Evolutionary conservation across 495 filamentous ascomycete species (phyloP).

Genomic region (Tetracladium marchalianum): DNA sequence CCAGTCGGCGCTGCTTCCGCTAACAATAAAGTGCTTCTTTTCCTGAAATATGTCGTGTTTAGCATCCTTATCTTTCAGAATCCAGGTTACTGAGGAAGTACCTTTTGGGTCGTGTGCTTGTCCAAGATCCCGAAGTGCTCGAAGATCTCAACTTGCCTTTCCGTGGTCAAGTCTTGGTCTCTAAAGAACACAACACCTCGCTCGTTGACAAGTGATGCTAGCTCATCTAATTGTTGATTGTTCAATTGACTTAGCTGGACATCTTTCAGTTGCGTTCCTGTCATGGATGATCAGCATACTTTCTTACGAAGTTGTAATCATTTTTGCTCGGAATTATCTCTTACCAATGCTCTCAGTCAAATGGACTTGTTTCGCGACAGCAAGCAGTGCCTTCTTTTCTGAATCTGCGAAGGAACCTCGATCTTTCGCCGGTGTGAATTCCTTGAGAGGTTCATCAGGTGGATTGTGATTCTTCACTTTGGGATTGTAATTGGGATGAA

Average conservation of each 20-base stretch:
- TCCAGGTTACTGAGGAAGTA: slow-evolving; percentile 6
- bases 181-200: slow-evolving; percentile 41
- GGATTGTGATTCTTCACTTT: slow-evolving; percentile 37
- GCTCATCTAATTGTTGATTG: slow-evolving; percentile 31
- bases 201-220: slow-evolving; percentile 35
- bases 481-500: slow-evolving; percentile 14
- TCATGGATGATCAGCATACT: slow-evolving; percentile 5
- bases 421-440: slow-evolving; percentile 34
- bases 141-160: slow-evolving; percentile 39
- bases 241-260: slow-evolving; percentile 36
- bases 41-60: background rate
- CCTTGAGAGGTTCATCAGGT: slow-evolving; percentile 31
- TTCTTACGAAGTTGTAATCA: background rate
- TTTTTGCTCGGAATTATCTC: too few species aligned
- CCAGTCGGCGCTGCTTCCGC: slow-evolving; percentile 29
- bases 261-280: slow-evolving; percentile 32
- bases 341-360: slow-evolving; percentile 40
- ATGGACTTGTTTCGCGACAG: slow-evolving; percentile 32
- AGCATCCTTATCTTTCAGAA: slow-evolving; percentile 10
- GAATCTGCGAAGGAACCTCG: slow-evolving; percentile 41
- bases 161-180: slow-evolving; percentile 40
- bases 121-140: slow-evolving; percentile 41
- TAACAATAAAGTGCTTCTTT: slow-evolving; percentile 26
- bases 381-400: slow-evolving; percentile 37
- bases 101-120: slow-evolving; percentile 38